phyloP scores from a whole-genome alignment of 2,329 filamentous ascomycete species.

The Neobulgaria alba region DNA sequence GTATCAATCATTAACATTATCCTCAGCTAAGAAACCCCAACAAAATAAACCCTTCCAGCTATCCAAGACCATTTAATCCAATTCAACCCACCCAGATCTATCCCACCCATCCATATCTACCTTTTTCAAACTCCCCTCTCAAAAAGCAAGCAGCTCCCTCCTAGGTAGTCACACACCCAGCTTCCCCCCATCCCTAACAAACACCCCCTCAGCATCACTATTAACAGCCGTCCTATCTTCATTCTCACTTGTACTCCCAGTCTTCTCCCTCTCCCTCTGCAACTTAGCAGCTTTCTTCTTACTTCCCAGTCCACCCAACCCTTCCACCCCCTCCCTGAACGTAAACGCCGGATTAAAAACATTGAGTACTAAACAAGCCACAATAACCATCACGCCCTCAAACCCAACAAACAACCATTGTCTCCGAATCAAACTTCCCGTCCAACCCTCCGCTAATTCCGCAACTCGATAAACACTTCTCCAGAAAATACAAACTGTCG shows the following conservation, averaged over 20 bases:
- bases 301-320: constrained; percentile 7
- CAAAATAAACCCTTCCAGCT: no score
- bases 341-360: constrained; percentile 34
- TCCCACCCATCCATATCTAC: no score
- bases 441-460: constrained; percentile 49
- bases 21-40: no score
- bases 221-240: not conserved
- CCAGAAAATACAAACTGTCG: constrained; percentile 46
- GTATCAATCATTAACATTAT: no score
- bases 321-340: constrained; percentile 9
- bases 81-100: no score
- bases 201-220: constrained; percentile 7
- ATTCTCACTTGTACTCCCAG: constrained; percentile 1
- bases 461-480: constrained; percentile 49
- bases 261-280: constrained; percentile 2
- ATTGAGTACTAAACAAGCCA: constrained; percentile 38
- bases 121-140: no score
- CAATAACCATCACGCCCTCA: constrained; percentile 43
- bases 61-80: no score
- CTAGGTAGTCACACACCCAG: no score
- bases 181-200: no score
- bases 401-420: constrained; percentile 49
- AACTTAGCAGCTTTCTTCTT: constrained; percentile 8
- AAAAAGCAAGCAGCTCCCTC: no score
- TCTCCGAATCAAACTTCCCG: constrained; percentile 45